These are phyloP conservation scores for Apiospora sp. DNA, from an alignment of 2,329 filamentous ascomycete species.

Conservation along the genomic window DNA sequence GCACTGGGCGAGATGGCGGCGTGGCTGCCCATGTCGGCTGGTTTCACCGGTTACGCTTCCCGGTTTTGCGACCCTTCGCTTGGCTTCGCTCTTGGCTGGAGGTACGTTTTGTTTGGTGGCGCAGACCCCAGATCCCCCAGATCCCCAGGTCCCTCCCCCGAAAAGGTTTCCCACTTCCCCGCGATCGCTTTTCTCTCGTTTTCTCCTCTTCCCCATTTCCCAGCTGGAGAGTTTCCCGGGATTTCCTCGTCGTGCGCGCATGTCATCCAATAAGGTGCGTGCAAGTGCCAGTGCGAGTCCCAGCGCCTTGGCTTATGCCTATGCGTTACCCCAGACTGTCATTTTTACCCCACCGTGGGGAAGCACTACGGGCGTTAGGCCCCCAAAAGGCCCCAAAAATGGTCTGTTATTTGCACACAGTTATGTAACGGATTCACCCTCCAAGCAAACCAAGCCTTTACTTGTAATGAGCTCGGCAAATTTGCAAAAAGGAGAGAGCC, in stretches of 20 bases:
- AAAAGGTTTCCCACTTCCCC: constrained; percentile 13
- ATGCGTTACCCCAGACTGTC: constrained; percentile 8
- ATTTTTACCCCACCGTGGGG: constrained; percentile 11
- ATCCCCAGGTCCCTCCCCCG: too few species aligned
- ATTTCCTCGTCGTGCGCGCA: not conserved
- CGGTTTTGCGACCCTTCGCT: constrained; percentile 83
- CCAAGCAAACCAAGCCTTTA: not conserved
- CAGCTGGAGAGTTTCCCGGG: not conserved
- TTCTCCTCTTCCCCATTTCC: not conserved
- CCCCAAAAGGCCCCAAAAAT: not conserved
- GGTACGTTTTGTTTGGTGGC: constrained; percentile 51
- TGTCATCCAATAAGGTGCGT: not conserved
- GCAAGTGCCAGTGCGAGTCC: not conserved
- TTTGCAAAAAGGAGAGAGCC: not conserved
- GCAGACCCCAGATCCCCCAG: not conserved
- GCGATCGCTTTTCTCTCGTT: not conserved
- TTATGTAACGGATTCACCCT: not conserved
- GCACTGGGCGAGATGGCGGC: constrained; percentile 85
- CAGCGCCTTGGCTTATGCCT: constrained; percentile 12
- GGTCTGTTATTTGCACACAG: constrained; percentile 6
- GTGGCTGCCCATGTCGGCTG: constrained; percentile 79
- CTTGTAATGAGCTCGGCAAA: constrained; percentile 7
- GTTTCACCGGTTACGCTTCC: constrained; percentile 83
- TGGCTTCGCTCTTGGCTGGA: constrained; percentile 80
- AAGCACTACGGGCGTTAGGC: not conserved